Evolutionary conservation across 352 stramenopile genomes (phyloP).

Genomic region (Phytopythium cucurbitacearum): DNA sequence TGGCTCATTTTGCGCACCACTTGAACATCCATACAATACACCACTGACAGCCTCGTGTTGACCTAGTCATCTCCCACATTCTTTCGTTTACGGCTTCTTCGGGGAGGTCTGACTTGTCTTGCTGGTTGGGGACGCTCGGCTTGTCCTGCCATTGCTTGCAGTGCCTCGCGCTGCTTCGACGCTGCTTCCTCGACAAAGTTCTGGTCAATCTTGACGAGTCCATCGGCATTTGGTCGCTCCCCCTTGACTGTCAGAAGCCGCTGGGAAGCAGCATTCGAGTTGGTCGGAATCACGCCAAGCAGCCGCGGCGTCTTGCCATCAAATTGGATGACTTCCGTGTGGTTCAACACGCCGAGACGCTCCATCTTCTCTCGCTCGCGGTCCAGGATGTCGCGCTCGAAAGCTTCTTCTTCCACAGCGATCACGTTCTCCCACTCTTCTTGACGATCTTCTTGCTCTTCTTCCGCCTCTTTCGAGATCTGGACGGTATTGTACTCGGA

Average conservation of each 20-base stretch:
- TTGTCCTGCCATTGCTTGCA: constrained; percentile 22
- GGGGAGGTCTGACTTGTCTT: background rate
- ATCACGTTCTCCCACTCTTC: constrained; percentile 64
- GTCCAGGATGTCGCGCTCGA: constrained; percentile 37
- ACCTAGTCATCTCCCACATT: constrained; percentile 1
- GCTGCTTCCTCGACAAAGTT: constrained; percentile 13
- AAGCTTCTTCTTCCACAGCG: constrained; percentile 49
- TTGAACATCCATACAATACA: constrained; percentile 9
- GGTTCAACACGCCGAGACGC: constrained; percentile 39
- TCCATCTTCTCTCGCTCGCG: constrained; percentile 55
- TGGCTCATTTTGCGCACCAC: background rate
- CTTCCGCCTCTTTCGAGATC: constrained; percentile 79
- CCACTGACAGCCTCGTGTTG: constrained; percentile 9
- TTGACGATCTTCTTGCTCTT: constrained; percentile 68
- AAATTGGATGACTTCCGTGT: constrained; percentile 64
- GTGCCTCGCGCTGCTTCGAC: constrained; percentile 13
- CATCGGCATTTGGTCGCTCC: background rate
- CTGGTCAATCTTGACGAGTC: background rate
- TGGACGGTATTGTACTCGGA: constrained; percentile 77
- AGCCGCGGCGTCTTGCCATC: constrained; percentile 39
- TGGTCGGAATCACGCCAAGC: constrained; percentile 48
- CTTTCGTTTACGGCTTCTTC: background rate
- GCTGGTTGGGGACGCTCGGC: constrained; percentile 19
- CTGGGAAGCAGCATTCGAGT: constrained; percentile 1
- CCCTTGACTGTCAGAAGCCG: constrained; percentile 1